Conservation (phyloP, 805 yeast genomes). For the Ogataea siamensis region DNA sequence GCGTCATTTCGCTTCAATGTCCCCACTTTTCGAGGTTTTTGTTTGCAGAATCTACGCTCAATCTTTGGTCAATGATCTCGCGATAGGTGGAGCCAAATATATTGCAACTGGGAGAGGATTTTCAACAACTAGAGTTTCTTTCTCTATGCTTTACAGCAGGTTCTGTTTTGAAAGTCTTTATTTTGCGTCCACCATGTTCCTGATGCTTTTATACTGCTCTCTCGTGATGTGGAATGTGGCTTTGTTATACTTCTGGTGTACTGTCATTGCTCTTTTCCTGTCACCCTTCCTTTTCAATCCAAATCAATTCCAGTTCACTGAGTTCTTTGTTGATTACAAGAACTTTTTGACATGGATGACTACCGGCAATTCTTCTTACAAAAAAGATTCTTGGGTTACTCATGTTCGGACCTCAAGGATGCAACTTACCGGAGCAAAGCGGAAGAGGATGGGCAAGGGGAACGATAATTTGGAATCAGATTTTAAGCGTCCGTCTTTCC, state of each 20-base stretch:
- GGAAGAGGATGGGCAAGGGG: constrained; percentile 36
- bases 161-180: constrained; percentile 68
- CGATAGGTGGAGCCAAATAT: constrained; percentile 79
- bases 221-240: constrained; percentile 61
- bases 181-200: constrained; percentile 54
- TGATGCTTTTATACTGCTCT: constrained; percentile 56
- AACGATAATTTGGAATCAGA: constrained; percentile 42
- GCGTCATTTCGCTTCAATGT: constrained; percentile 66
- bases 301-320: constrained; percentile 67
- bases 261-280: constrained; percentile 59
- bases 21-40: constrained; percentile 78
- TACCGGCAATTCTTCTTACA: constrained; percentile 46
- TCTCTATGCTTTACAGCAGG: constrained; percentile 61
- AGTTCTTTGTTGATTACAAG: constrained; percentile 68
- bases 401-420: constrained; percentile 51
- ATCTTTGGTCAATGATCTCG: constrained; percentile 62
- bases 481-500: constrained; percentile 48
- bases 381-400: constrained; percentile 42
- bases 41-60: constrained; percentile 75
- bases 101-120: constrained; percentile 83
- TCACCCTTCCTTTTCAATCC: constrained; percentile 79
- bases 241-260: constrained; percentile 69
- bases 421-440: constrained; percentile 55
- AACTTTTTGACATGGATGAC: constrained; percentile 51
- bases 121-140: constrained; percentile 70